phyloP scores from a whole-genome alignment of 108 stramenopile genomes.

The Nitzschia palea region DNA sequence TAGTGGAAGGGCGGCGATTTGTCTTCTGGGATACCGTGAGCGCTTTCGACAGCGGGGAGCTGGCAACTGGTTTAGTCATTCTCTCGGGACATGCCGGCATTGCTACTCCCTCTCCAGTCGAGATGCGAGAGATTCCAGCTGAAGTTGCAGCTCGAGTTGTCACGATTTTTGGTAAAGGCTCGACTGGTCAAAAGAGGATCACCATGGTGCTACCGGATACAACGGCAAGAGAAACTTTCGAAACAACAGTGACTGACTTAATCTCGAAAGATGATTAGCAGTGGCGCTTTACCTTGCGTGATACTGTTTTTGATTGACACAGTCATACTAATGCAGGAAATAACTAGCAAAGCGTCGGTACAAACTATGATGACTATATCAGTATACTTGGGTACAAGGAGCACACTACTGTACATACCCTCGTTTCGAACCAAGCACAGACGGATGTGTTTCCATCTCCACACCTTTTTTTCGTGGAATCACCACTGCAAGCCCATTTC shows the following conservation, averaged over 20 bases:
- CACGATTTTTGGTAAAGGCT: conserved; percentile 68
- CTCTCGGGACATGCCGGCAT: conserved; percentile 85
- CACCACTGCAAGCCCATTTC: too few species aligned
- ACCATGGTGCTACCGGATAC: conserved; percentile 51
- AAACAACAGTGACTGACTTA: not conserved
- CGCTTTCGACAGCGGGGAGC: conserved; percentile 80
- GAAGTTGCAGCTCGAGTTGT: conserved; percentile 44
- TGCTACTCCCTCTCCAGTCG: conserved; percentile 74
- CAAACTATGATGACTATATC: too few species aligned
- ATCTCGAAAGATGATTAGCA: not conserved
- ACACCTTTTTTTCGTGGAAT: too few species aligned
- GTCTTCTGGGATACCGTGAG: conserved; percentile 76
- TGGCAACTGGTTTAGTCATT: conserved; percentile 61
- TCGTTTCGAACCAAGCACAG: too few species aligned
- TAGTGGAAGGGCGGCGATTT: conserved; percentile 83
- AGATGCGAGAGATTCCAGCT: conserved; percentile 54
- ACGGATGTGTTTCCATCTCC: too few species aligned
- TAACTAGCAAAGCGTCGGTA: too few species aligned
- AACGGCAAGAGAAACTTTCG: not conserved
- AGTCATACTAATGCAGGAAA: too few species aligned
- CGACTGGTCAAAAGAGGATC: conserved; percentile 49
- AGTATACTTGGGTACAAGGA: too few species aligned
- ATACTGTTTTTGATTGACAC: too few species aligned
- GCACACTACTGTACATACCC: too few species aligned
- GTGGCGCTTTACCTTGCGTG: too few species aligned